Percentiles rank a stretch among this genome's conserved stretches.
phyloP scores from a whole-genome alignment of 306 rosid species.

The Cicer arietinum region DNA sequence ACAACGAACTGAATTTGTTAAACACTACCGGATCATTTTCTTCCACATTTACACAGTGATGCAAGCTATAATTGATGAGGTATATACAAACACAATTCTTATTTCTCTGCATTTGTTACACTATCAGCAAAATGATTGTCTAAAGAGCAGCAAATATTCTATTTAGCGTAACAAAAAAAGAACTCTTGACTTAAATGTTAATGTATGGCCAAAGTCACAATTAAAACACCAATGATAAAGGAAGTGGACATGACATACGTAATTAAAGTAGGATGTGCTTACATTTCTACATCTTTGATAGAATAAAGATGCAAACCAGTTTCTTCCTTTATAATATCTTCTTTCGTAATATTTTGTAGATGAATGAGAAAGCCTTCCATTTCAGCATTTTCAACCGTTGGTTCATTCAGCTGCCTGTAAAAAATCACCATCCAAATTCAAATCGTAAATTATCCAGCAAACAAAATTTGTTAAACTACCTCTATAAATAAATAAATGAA shows the following conservation, averaged over 20 bases:
- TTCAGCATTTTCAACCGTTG: constrained; percentile 63
- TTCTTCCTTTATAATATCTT: constrained; percentile 64
- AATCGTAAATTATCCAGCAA: constrained; percentile 16
- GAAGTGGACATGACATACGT: constrained; percentile 10
- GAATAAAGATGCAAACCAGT: constrained; percentile 77
- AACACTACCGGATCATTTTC: constrained; percentile 24
- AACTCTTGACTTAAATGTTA: constrained; percentile 1
- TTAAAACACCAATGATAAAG: constrained; percentile 15
- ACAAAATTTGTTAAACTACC: background rate
- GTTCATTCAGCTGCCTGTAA: constrained; percentile 67
- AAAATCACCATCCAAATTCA: constrained; percentile 33
- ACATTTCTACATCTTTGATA: constrained; percentile 86
- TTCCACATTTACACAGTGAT: constrained; percentile 2
- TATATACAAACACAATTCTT: background rate
- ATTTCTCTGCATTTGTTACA: constrained; percentile 5
- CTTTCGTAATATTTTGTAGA: constrained; percentile 72
- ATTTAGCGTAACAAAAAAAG: background rate
- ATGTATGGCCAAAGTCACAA: constrained; percentile 1
- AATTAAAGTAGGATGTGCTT: constrained; percentile 38
- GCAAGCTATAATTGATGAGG: background rate
- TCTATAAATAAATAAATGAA: background rate
- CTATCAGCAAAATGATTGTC: constrained; percentile 12
- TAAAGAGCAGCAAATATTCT: constrained; percentile 4
- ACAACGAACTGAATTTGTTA: constrained; percentile 11
- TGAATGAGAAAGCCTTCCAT: constrained; percentile 86